Conservation (phyloP, 2,329 filamentous ascomycete species). For the Fusarium ambrosium region DNA sequence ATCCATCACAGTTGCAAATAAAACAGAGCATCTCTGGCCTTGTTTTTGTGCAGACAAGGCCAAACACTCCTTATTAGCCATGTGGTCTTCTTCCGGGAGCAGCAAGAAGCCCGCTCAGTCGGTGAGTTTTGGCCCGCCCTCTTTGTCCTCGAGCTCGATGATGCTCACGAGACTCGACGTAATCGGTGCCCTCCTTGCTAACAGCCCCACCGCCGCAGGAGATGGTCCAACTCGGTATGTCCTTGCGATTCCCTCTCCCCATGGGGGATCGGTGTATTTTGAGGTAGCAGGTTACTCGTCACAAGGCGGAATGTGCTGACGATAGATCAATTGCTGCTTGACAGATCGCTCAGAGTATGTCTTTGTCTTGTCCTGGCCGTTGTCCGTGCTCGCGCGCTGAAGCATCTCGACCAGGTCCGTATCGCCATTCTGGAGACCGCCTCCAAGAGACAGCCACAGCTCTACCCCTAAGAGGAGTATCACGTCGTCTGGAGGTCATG, state of each 20-base stretch:
- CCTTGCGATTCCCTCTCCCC: slow-evolving; percentile 16
- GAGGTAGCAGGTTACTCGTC: slow-evolving; percentile 26
- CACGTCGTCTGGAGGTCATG: slow-evolving; percentile 60
- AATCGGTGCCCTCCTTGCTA: slow-evolving; percentile 48
- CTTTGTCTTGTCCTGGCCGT: slow-evolving; percentile 27
- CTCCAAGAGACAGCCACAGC: slow-evolving; percentile 61
- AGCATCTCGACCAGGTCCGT: slow-evolving; percentile 70
- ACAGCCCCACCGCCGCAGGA: slow-evolving; percentile 74
- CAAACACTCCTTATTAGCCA: slow-evolving; percentile 52
- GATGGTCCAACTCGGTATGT: slow-evolving; percentile 99
- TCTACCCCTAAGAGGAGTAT: slow-evolving; percentile 65
- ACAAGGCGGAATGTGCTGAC: slow-evolving; percentile 43
- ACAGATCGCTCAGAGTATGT: slow-evolving; percentile 75
- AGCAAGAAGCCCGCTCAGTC: slow-evolving; percentile 79
- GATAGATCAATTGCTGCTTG: slow-evolving; percentile 35
- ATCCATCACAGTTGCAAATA: slow-evolving; percentile 46
- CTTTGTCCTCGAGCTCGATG: slow-evolving; percentile 15
- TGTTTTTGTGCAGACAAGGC: slow-evolving; percentile 39
- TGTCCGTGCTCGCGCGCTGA: slow-evolving; percentile 44
- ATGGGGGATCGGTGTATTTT: slow-evolving; percentile 10
- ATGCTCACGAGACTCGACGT: slow-evolving; percentile 43
- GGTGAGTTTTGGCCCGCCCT: slow-evolving; percentile 62
- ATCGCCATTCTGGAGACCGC: slow-evolving; percentile 88
- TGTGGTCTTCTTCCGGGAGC: slow-evolving; percentile 76
- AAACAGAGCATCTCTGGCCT: slow-evolving; percentile 44